These are phyloP conservation scores for Ilex asprella DNA, from an alignment of 257 asterid genomes.

Conservation along the genomic window DNA sequence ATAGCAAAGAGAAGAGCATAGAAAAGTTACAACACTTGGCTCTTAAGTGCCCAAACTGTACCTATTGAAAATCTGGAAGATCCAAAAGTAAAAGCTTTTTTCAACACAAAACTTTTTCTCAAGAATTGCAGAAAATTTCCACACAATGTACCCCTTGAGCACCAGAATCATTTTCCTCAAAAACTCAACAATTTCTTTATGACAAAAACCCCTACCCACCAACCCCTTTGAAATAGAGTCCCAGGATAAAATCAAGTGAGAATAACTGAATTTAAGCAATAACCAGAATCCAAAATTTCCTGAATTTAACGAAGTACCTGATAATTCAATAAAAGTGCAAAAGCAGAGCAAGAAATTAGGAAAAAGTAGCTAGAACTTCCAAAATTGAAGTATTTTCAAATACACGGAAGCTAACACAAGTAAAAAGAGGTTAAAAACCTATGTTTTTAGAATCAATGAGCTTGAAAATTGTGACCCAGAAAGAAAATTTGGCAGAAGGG, in stretches of 20 bases:
- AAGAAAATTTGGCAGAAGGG: neutral
- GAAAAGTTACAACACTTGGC: neutral
- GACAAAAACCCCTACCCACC: constrained; percentile 10
- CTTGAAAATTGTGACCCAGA: neutral
- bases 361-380: neutral
- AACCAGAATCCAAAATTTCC: too few relatives aligned
- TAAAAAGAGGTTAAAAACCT: too few relatives aligned
- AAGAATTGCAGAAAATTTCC: constrained; percentile 29
- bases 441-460: neutral
- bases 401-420: neutral
- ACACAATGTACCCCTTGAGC: constrained; percentile 21
- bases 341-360: neutral
- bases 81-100: constrained; percentile 48
- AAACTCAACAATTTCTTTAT: constrained; percentile 9
- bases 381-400: neutral
- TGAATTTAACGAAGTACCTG: neutral
- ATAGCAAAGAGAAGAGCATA: too few relatives aligned
- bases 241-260: neutral
- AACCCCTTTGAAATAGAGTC: neutral
- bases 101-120: constrained; percentile 26
- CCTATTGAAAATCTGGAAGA: constrained; percentile 41
- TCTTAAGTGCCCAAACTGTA: constrained; percentile 29
- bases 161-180: constrained; percentile 32
- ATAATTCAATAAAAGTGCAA: neutral
- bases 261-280: neutral